A percentile compares a stretch with the other conserved stretches of the same genome.
Conservation (phyloP, 2,329 filamentous ascomycete species). For the Scedosporium aurantiacum region DNA sequence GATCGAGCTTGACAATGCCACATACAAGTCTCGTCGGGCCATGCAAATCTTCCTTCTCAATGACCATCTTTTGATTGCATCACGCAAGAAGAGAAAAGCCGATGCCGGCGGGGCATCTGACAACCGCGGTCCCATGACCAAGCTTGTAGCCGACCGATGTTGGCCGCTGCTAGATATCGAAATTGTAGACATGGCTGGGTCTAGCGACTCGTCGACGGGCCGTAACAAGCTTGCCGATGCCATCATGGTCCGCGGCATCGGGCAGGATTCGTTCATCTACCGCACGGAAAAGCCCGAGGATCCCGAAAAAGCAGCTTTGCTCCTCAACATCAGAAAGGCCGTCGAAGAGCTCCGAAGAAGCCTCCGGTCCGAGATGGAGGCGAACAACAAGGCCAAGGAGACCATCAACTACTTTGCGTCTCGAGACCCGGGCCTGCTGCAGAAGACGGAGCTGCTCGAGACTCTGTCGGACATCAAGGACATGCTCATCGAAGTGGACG, state of each 20-base stretch:
- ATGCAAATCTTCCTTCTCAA: slow-evolving; percentile 91
- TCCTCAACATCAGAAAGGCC: slow-evolving; percentile 85
- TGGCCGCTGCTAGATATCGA: slow-evolving; percentile 91
- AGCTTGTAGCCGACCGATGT: slow-evolving; percentile 86
- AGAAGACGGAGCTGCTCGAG: slow-evolving; percentile 72
- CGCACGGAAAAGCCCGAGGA: slow-evolving; percentile 74
- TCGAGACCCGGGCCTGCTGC: slow-evolving; percentile 63
- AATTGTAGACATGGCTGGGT: slow-evolving; percentile 74
- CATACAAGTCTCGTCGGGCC: slow-evolving; percentile 82
- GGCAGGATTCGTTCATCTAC: slow-evolving; percentile 88
- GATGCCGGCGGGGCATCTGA: slow-evolving; percentile 46
- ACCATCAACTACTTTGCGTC: slow-evolving; percentile 78
- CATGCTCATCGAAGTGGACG: slow-evolving; percentile 89
- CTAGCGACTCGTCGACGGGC: slow-evolving; percentile 39
- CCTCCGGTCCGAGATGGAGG: slow-evolving; percentile 75
- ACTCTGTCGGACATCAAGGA: slow-evolving; percentile 69
- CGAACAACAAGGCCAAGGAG: slow-evolving; percentile 73
- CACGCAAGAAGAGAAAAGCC: slow-evolving; percentile 80
- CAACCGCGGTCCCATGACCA: slow-evolving; percentile 47
- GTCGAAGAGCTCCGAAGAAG: slow-evolving; percentile 84
- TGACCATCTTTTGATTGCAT: slow-evolving; percentile 84
- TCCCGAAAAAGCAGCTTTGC: slow-evolving; percentile 65
- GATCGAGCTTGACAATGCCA: slow-evolving; percentile 95
- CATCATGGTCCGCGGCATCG: slow-evolving; percentile 77
- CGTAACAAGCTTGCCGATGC: slow-evolving; percentile 66